Conservation (phyloP, 345 rosid species). For the Camelina laxa region DNA sequence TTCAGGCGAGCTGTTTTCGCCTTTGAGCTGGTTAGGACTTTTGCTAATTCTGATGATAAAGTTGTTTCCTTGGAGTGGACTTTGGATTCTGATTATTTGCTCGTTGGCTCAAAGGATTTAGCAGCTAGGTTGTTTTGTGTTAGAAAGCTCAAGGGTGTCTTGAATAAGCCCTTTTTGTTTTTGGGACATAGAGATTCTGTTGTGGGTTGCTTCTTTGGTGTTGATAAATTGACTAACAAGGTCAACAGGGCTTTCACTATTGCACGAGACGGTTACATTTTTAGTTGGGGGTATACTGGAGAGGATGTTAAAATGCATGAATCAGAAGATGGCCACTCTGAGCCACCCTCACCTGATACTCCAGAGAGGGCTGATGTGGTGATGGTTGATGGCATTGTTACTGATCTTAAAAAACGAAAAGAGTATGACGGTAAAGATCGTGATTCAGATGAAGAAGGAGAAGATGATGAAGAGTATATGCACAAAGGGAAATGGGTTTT, state of each 20-base stretch:
- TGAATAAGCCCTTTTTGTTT: constrained; percentile 75
- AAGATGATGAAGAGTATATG: constrained; percentile 53
- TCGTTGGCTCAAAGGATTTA: constrained; percentile 88
- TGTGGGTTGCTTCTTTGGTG: constrained; percentile 87
- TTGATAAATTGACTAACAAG: constrained; percentile 60
- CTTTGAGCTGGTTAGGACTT: constrained; percentile 75
- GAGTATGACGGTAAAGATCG: constrained; percentile 55
- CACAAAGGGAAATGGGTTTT: constrained; percentile 72
- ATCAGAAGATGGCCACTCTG: constrained; percentile 43
- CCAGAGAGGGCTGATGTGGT: constrained; percentile 59
- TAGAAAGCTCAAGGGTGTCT: constrained; percentile 58
- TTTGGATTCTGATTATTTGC: constrained; percentile 70
- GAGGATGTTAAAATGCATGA: constrained; percentile 42
- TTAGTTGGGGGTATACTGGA: constrained; percentile 69
- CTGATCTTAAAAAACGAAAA: constrained; percentile 60
- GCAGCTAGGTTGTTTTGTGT: constrained; percentile 76
- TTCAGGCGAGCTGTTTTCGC: constrained; percentile 73
- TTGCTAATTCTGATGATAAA: constrained; percentile 74
- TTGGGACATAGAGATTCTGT: constrained; percentile 89
- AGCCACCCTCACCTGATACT: constrained; percentile 69
- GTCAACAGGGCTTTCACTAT: constrained; percentile 68
- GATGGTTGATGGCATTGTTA: constrained; percentile 31
- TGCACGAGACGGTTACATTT: constrained; percentile 76
- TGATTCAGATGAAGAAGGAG: constrained; percentile 41
- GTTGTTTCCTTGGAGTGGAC: constrained; percentile 78